Percentiles rank a stretch among this genome's conserved stretches.
Evolutionary conservation across 1,284 basidiomycete genomes (phyloP).

Genomic region (Hemileia vastatrix): DNA sequence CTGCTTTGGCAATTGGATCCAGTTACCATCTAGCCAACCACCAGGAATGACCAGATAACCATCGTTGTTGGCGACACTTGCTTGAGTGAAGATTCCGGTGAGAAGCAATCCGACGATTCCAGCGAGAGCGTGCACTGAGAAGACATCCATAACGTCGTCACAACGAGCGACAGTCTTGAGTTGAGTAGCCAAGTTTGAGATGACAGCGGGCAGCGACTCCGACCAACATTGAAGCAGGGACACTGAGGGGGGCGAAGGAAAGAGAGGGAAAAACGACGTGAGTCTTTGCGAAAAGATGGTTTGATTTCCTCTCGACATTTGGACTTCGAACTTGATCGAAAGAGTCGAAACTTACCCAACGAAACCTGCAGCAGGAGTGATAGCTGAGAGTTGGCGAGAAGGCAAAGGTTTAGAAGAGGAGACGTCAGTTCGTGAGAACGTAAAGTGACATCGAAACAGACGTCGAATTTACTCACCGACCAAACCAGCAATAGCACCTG

Average conservation of each 20-base stretch:
- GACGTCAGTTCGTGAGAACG: no score
- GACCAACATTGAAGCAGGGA: constrained; percentile 59
- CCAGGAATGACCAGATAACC: constrained; percentile 52
- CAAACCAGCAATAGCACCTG: constrained; percentile 70
- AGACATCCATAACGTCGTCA: constrained; percentile 60
- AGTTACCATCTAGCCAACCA: constrained; percentile 62
- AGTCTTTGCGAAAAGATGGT: background rate
- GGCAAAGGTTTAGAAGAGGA: no score
- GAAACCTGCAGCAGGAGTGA: constrained; percentile 47
- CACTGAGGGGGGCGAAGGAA: constrained; percentile 42
- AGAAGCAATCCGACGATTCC: constrained; percentile 39
- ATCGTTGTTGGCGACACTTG: constrained; percentile 66
- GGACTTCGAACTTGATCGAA: background rate
- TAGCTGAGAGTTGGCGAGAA: no score
- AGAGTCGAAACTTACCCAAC: constrained; percentile 44
- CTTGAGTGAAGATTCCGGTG: constrained; percentile 60
- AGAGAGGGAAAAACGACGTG: background rate
- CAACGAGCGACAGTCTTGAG: constrained; percentile 56
- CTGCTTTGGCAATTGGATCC: constrained; percentile 69
- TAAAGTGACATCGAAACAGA: background rate
- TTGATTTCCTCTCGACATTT: background rate
- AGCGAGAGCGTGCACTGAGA: constrained; percentile 37
- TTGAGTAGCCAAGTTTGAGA: constrained; percentile 80
- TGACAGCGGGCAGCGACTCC: constrained; percentile 62
- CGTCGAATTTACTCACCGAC: constrained; percentile 48